Evolutionary conservation across 805 yeast genomes (phyloP).

Genomic region (Metschnikowia aberdeeniae): DNA sequence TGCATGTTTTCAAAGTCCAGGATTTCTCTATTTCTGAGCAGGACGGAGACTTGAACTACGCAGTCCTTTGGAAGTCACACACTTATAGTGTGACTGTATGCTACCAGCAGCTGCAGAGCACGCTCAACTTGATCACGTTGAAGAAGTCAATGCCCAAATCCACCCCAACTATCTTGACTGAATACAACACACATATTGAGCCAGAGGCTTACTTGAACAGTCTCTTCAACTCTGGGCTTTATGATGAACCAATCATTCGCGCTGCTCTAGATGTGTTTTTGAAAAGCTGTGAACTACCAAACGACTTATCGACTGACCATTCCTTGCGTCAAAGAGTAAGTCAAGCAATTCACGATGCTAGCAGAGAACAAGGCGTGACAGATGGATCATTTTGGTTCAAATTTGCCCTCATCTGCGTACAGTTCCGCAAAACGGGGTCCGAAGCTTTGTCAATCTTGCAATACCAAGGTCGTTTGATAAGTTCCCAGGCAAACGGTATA

Average conservation of each 20-base stretch:
- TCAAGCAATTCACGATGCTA: constrained; percentile 6
- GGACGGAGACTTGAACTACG: constrained; percentile 17
- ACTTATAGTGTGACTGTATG: constrained; percentile 23
- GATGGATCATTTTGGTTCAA: constrained; percentile 58
- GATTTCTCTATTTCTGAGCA: constrained; percentile 11
- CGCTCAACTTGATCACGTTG: constrained; percentile 2
- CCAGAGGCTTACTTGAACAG: constrained; percentile 5
- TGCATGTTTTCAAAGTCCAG: constrained; percentile 11
- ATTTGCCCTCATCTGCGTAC: constrained; percentile 68
- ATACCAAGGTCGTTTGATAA: constrained; percentile 13
- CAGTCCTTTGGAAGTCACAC: constrained; percentile 62
- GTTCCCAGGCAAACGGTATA: constrained; percentile 32
- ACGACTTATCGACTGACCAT: constrained; percentile 3
- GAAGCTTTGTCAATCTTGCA: constrained; percentile 49
- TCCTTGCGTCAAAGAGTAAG: constrained; percentile 25
- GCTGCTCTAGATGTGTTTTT: constrained; percentile 53
- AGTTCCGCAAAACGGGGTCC: constrained; percentile 54
- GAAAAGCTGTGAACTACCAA: constrained; percentile 30
- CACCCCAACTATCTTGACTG: constrained; percentile 12
- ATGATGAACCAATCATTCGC: constrained; percentile 44
- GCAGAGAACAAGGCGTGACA: constrained; percentile 22
- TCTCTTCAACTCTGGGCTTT: constrained; percentile 48
- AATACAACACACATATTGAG: constrained; percentile 6
- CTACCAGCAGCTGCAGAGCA: constrained; percentile 5
- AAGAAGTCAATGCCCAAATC: constrained; percentile 34